Evolutionary conservation across 75 land plant species (phyloP), one percentile per base, ranked within the genome.

Genomic region (Pinus taeda): DNA sequence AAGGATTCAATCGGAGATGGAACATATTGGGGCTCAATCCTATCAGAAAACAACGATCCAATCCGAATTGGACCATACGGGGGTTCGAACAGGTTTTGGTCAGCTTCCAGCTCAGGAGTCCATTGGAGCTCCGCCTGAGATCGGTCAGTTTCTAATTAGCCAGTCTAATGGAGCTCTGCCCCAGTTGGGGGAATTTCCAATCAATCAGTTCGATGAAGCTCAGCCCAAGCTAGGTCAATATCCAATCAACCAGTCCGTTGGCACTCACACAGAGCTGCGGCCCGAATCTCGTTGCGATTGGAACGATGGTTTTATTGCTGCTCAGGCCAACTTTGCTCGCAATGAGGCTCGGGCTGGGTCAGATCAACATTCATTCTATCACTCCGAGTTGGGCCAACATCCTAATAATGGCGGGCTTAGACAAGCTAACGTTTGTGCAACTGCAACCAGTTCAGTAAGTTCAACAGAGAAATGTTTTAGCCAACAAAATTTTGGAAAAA

Each of bases 101-200:
- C 49, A 69, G 20, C 53, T 37, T 69, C 53, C 20, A 22, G 49
- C 24, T 22, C 20, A n/a, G 39, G 14, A 67, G 30, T 17, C 8
- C 20, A 39, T 0, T 49, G 53, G 53, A 49, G 53, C 71, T 37
- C n/a, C 17, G 71, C 69, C 69, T 65, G 18, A 65, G 42, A 14
- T 4, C 2, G 69, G 37, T 30, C 15, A 30, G 33, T 64, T 29
- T 64, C 67, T 30, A 7, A 64, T 33, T 17, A 64, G 33, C 6
- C 49, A 66, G 6, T 20, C 71, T 69, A 39, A 69, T 69, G 53
- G 22, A 42, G 6, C n/a, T 37, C 71, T 37, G 55, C 11, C 71
- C 9, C 20, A 42, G 45, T 69, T 69, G 71, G 71, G 42, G n/a
- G 71, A 42, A 42, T 69, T 42, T 37, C 71, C 36, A 69, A 69